Percentiles rank a stretch among this genome's conserved stretches.
These are phyloP conservation scores for Colletotrichum sublineola DNA, from an alignment of 2,329 filamentous ascomycete genomes.

Conservation along the genomic window DNA sequence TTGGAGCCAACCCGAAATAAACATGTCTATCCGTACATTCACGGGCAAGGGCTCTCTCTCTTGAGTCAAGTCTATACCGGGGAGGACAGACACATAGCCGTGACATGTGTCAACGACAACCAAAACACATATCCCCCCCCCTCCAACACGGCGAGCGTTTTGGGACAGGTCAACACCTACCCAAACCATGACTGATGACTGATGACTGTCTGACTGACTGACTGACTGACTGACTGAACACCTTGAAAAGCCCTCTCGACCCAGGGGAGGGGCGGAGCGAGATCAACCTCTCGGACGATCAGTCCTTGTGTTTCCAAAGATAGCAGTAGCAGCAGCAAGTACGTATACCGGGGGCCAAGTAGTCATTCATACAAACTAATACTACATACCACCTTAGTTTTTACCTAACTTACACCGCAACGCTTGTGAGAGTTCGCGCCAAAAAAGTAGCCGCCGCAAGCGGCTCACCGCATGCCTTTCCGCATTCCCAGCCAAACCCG, in stretches of 20 bases:
- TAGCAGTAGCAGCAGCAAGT: background rate
- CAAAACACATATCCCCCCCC: background rate
- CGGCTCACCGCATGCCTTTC: constrained; percentile 17
- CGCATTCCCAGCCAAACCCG: background rate
- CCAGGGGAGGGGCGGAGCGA: background rate
- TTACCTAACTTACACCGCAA: background rate
- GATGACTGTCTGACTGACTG: background rate
- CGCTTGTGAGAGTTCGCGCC: background rate
- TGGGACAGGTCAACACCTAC: background rate
- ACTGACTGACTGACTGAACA: background rate
- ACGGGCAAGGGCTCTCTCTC: background rate
- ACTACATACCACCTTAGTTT: no score
- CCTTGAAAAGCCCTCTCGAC: background rate
- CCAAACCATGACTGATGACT: background rate
- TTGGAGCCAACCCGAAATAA: background rate
- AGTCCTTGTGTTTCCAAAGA: background rate
- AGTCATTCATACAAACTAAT: no score
- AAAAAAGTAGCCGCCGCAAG: constrained; percentile 17
- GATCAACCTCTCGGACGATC: background rate
- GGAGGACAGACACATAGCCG: background rate
- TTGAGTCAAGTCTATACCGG: background rate
- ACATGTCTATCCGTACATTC: no score
- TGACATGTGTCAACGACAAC: constrained; percentile 14
- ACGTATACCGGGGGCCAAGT: no score
- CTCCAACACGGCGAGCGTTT: background rate